Base-by-base conservation (phyloP, 2,329 filamentous ascomycete species). In the Apiospora phragmitis region DNA sequence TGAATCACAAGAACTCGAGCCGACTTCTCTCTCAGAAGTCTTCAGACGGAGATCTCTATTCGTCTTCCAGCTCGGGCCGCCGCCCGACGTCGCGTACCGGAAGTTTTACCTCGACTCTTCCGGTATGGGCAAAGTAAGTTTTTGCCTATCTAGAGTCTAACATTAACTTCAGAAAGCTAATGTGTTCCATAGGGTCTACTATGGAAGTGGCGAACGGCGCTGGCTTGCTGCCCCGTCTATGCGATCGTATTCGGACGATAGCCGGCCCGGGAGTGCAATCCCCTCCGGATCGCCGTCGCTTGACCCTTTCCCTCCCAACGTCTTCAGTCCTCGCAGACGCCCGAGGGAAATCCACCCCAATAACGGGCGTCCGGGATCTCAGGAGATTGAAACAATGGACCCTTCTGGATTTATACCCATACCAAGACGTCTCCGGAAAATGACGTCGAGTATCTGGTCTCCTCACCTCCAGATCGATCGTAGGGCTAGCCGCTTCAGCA, bases 391-490 rank as follows among this genome's bases (percentile, higher is more conserved):
- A 69, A 71, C 45, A 35, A 26, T 59, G 18, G 45, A 41, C 18
- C 32, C 55, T n/a, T 73, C 79, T 45, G 76, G 73, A 43, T 67
- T 43, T 29, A n/a, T 16, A 3, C 55, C 55, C 55, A 76, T 81
- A 42, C 79, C 77, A 21, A 76, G 76, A 14, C 75, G 78, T 16
- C 74, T 82, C 18, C 80, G 79, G 74, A 86, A 87, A 78, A 86
- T 87, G 75, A 84, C 85, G 69, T 88, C 91, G 47, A 87, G 89
- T 74, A 86, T 92, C 73, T 94, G 92, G 91, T 94, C 92, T 4
- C 92, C 93, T 12, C 93, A 94, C 80, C 82, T 95, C 41, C 87
- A 87, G 68, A 83, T 85, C 16, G 92, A 94, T 77, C 86, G 88
- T 70, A 85, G 90, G 21, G 85, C 88, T 65, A 84, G 85, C 69